These are phyloP conservation scores for Asparagopsis taxiformis DNA, from an alignment of 31 red algal genomes.

Conservation along the genomic window DNA sequence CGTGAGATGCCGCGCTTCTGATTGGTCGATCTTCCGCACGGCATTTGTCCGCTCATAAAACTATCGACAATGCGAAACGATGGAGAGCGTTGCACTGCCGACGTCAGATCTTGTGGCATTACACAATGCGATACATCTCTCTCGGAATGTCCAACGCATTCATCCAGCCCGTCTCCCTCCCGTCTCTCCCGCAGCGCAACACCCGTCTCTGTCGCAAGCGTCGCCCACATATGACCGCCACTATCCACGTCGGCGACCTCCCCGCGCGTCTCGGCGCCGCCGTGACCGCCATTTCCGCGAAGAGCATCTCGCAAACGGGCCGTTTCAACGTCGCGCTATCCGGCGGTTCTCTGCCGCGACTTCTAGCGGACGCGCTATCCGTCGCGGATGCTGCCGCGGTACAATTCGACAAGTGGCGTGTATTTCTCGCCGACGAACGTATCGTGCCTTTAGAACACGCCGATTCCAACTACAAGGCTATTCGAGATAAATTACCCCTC, in stretches of 20 bases:
- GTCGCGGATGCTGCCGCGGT: neutral
- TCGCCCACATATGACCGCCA: constrained; percentile 7
- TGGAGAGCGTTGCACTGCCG: too few relatives aligned
- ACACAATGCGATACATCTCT: constrained; percentile 5
- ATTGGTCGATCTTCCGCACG: too few relatives aligned
- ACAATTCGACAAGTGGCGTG: constrained; percentile 16
- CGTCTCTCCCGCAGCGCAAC: neutral
- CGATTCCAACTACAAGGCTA: constrained; percentile 73
- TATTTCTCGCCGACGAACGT: constrained; percentile 87
- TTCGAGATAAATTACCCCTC: constrained; percentile 29
- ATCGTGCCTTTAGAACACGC: constrained; percentile 70
- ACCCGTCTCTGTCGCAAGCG: neutral
- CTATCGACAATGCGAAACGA: too few relatives aligned
- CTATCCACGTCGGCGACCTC: constrained; percentile 17
- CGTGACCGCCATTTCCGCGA: constrained; percentile 1
- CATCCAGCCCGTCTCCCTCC: neutral
- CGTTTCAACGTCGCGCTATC: constrained; percentile 67
- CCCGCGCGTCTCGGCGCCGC: constrained; percentile 22
- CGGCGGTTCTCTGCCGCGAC: constrained; percentile 71
- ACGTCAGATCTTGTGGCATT: constrained; percentile 3
- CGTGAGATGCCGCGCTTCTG: too few relatives aligned
- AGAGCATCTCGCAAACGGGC: constrained; percentile 14
- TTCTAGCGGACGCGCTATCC: constrained; percentile 34
- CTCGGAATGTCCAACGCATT: too few relatives aligned
- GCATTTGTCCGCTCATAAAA: too few relatives aligned